Conservation (phyloP, 176 grass and related monocot genomes). For the Zoysia japonica region DNA sequence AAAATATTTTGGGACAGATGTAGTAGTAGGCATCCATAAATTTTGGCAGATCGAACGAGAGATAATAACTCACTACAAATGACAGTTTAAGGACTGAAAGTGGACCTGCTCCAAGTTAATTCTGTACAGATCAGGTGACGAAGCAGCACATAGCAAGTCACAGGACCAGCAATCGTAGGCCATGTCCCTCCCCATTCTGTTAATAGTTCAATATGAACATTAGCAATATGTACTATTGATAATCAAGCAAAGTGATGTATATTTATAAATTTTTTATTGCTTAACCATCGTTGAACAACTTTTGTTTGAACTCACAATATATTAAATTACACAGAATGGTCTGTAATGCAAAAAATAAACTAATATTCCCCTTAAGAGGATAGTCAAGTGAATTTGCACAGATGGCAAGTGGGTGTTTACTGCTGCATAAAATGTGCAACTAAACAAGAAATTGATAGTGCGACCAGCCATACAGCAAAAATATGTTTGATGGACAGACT, state of each 20-base stretch:
- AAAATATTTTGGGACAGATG: too few relatives aligned
- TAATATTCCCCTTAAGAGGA: not conserved
- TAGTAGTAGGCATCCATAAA: not conserved
- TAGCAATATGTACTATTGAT: not conserved
- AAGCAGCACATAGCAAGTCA: slow-evolving; percentile 90
- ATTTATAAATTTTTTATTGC: not conserved
- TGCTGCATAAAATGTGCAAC: not conserved
- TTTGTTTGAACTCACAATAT: not conserved
- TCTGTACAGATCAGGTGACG: slow-evolving; percentile 89
- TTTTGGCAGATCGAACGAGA: not conserved
- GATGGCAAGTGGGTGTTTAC: not conserved
- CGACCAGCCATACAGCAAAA: not conserved
- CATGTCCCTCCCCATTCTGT: slow-evolving; percentile 97
- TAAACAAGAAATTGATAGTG: slow-evolving; percentile 13
- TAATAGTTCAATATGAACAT: slow-evolving; percentile 24
- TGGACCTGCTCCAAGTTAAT: slow-evolving; percentile 86
- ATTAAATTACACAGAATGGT: not conserved
- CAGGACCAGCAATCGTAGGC: slow-evolving; percentile 94
- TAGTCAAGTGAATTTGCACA: not conserved
- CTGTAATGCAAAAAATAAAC: not conserved
- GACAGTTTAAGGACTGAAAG: slow-evolving; percentile 30
- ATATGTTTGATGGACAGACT: slow-evolving; percentile 22
- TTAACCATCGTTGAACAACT: slow-evolving; percentile 17
- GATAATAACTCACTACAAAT: slow-evolving; percentile 9
- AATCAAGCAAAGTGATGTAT: not conserved